Evolutionary conservation across 441 rosid genomes (phyloP).

Genomic region (Theobroma grandiflorum): DNA sequence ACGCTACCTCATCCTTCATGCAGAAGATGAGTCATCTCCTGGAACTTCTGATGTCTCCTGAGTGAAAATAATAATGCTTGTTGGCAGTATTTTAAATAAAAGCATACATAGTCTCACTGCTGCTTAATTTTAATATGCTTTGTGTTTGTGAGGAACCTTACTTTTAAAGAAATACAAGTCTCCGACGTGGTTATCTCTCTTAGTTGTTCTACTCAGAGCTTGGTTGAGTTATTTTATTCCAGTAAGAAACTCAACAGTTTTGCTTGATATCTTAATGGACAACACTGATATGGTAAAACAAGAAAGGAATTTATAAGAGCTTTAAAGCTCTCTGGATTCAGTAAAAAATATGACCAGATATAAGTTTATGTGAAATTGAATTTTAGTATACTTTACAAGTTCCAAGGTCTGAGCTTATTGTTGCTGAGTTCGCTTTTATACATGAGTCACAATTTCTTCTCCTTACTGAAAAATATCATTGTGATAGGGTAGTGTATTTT

Average conservation of each 20-base stretch:
- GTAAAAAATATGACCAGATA: not conserved
- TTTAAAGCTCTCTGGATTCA: not conserved
- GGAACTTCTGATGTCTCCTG: slow-evolving; percentile 6
- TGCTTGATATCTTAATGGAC: not conserved
- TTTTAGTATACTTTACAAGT: not conserved
- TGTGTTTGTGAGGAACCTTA: not conserved
- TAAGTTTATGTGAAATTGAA: not conserved
- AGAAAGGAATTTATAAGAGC: not conserved
- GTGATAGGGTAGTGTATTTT: not conserved
- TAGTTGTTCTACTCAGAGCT: not conserved
- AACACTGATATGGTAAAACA: not conserved
- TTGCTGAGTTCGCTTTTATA: slow-evolving; percentile 9
- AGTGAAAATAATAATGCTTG: not conserved
- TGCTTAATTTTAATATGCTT: not conserved
- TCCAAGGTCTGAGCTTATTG: not conserved
- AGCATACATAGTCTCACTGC: not conserved
- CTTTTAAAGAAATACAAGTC: not conserved
- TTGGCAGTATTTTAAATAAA: not conserved
- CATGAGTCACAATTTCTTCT: not conserved
- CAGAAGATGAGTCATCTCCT: not conserved
- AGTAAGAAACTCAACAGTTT: not conserved
- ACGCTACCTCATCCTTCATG: not conserved
- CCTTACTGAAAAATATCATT: not conserved
- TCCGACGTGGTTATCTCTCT: not conserved
- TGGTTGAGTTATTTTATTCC: not conserved